Base-by-base conservation (phyloP, 1,284 basidiomycete species). In the Golubevia sp. region DNA sequence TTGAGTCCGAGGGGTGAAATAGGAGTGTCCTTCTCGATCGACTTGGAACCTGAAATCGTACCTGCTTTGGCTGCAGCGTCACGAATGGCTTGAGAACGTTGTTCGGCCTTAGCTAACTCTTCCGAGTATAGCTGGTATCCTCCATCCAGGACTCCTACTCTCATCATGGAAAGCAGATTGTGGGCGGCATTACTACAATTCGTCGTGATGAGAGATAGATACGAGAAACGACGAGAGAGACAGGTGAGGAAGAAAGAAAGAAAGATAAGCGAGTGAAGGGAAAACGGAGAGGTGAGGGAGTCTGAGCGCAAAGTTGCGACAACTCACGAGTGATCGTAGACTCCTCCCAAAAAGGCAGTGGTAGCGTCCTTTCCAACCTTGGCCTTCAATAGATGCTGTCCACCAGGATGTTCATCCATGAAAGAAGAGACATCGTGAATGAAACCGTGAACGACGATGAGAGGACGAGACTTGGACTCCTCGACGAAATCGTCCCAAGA, bases 281-380 rank as follows among this genome's bases (percentile, higher is more conserved):
- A 49, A 23, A 49, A 49, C 48, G 48, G 48, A 49, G 48, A 49
- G 48, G 48, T 18, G 48, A 23, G 20, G 48, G 20, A n/a, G 48
- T 15, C 15, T 18, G 48, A 49, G 48, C 18, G 48, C 18, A 49
- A 23, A 49, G 48, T n/a, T n/a, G n/a, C n/a, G n/a, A n/a, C n/a
- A n/a, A n/a, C n/a, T n/a, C n/a, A n/a, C n/a, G 73, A 74, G 66
- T 82, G 79, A 64, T 80, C 78, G 61, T 82, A 82, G 3, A 82
- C 67, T 59, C 79, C 79, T 21, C 79, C 79, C 21, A 73, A 63
- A 73, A 82, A 82, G 15, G 79, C 78, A 38, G 75, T 75, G 50
- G 79, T 79, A 21, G 77, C 78, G 51, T 82, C 79, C 67, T 76
- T 76, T 58, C 79, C 79, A 48, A 82, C 75, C 64, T 73, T 72